A percentile compares a stretch with the other conserved stretches of the same genome.
Evolutionary conservation across 1,284 basidiomycete species (phyloP).

Genomic region (Rhodofomes roseus): DNA sequence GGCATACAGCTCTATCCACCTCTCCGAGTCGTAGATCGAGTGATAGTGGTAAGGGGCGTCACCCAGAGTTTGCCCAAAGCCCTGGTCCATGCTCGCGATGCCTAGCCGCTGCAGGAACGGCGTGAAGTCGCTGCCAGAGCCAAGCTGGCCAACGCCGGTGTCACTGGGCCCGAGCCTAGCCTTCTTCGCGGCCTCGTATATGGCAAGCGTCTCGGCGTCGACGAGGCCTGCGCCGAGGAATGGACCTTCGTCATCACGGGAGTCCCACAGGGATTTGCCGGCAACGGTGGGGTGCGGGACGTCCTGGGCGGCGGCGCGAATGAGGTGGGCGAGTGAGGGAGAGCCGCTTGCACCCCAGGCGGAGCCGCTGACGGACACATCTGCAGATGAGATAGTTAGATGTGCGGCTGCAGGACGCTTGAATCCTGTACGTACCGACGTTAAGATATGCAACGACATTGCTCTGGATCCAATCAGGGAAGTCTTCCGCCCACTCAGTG

Average conservation of each 20-base stretch:
- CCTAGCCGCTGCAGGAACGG: constrained; percentile 72
- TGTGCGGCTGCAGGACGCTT: too few relatives aligned
- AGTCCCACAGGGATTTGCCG: constrained; percentile 63
- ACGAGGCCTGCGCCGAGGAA: constrained; percentile 32
- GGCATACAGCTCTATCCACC: constrained; percentile 68
- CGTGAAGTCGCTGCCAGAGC: constrained; percentile 74
- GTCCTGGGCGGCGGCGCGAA: constrained; percentile 64
- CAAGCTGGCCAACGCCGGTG: constrained; percentile 37
- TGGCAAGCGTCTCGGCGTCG: constrained; percentile 28
- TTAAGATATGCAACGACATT: constrained; percentile 90
- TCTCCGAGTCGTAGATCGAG: constrained; percentile 70
- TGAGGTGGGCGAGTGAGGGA: constrained; percentile 77
- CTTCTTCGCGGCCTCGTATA: constrained; percentile 24
- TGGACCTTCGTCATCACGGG: constrained; percentile 52
- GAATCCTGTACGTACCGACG: constrained; percentile 34
- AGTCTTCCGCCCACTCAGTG: constrained; percentile 91
- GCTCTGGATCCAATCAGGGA: constrained; percentile 72
- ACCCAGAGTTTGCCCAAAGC: constrained; percentile 41
- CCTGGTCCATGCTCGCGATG: constrained; percentile 52
- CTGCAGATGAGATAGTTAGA: too few relatives aligned
- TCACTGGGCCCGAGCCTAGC: constrained; percentile 20
- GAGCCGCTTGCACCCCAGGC: constrained; percentile 53
- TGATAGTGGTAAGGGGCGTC: constrained; percentile 77
- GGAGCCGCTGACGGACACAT: constrained; percentile 70
- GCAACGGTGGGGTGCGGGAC: constrained; percentile 61